Evolutionary conservation across 2,329 filamentous ascomycete genomes (phyloP).

Genomic region (Hirsutella rhossiliensis): DNA sequence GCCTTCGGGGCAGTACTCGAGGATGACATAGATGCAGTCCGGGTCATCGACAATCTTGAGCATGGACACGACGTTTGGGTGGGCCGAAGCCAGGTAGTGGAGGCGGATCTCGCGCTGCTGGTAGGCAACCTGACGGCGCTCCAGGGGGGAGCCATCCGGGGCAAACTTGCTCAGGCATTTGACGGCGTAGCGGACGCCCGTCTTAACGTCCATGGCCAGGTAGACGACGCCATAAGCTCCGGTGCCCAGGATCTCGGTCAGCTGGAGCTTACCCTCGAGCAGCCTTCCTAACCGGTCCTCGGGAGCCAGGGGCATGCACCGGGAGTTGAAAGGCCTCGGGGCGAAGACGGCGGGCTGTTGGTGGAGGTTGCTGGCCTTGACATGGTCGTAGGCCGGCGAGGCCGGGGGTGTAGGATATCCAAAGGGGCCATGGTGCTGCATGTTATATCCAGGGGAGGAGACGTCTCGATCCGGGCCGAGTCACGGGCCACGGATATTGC

Average conservation of each 20-base stretch:
- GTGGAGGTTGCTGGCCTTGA: conserved; percentile 27
- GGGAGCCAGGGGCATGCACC: conserved; percentile 49
- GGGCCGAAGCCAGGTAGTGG: conserved; percentile 78
- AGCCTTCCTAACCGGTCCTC: conserved; percentile 80
- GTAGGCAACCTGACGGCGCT: conserved; percentile 76
- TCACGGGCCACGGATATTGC: conserved; percentile 1
- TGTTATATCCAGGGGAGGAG: conserved; percentile 26
- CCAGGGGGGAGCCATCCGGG: conserved; percentile 55
- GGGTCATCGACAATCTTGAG: conserved; percentile 83
- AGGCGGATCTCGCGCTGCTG: conserved; percentile 88
- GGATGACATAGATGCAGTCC: conserved; percentile 90
- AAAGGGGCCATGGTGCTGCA: conserved; percentile 46
- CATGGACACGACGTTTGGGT: conserved; percentile 89
- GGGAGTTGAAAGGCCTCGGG: conserved; percentile 26
- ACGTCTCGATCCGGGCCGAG: conserved; percentile 7
- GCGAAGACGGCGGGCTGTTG: conserved; percentile 16
- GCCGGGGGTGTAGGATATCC: conserved; percentile 47
- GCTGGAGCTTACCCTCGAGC: conserved; percentile 70
- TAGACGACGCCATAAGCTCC: conserved; percentile 97
- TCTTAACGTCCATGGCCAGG: conserved; percentile 73
- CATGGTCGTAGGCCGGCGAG: conserved; percentile 40
- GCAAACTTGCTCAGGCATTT: conserved; percentile 94
- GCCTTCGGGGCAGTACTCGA: conserved; percentile 95
- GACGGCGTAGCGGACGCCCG: conserved; percentile 76
- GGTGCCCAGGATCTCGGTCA: conserved; percentile 77